Conservation (phyloP, 2,329 filamentous ascomycete genomes). For the Sodiomyces alkalinus region DNA sequence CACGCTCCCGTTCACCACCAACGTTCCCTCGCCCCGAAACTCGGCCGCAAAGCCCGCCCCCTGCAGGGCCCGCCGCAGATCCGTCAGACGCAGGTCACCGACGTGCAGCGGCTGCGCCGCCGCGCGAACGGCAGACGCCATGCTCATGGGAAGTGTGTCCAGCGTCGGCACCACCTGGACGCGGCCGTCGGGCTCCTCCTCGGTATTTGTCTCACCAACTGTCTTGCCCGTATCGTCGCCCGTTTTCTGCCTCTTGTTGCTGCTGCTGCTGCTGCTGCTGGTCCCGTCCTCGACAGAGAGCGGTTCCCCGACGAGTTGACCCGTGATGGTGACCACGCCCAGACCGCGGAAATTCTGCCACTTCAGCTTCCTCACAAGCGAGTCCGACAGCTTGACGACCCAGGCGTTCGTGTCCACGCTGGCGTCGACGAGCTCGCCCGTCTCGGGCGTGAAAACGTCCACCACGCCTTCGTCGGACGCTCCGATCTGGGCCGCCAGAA, state of each 20-base stretch:
- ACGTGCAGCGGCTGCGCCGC: conserved; percentile 84
- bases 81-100: conserved; percentile 77
- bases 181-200: conserved; percentile 4
- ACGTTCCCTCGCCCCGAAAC: conserved; percentile 81
- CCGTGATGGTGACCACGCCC: conserved; percentile 85
- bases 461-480: conserved; percentile 33
- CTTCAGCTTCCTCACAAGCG: conserved; percentile 70
- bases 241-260: conserved; percentile 34
- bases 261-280: conserved; percentile 28
- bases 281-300: conserved; percentile 27
- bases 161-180: conserved; percentile 28
- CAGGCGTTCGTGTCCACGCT: conserved; percentile 97
- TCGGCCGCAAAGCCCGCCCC: conserved; percentile 72
- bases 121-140: conserved; percentile 59
- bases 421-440: conserved; percentile 67
- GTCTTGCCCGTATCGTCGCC: conserved; percentile 4
- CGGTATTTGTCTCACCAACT: conserved; percentile 7
- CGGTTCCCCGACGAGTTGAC: conserved; percentile 34
- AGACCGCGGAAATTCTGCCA: conserved; percentile 91
- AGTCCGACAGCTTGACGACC: conserved; percentile 79
- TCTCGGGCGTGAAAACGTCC: conserved; percentile 67
- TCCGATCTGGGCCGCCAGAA: conserved; percentile 33
- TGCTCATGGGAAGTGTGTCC: conserved; percentile 36
- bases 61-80: conserved; percentile 74
- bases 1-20: conserved; percentile 78